Evolutionary conservation across 805 yeast species (phyloP), one percentile per base, ranked within the genome.

Genomic region (Candida arabinofermentans): DNA sequence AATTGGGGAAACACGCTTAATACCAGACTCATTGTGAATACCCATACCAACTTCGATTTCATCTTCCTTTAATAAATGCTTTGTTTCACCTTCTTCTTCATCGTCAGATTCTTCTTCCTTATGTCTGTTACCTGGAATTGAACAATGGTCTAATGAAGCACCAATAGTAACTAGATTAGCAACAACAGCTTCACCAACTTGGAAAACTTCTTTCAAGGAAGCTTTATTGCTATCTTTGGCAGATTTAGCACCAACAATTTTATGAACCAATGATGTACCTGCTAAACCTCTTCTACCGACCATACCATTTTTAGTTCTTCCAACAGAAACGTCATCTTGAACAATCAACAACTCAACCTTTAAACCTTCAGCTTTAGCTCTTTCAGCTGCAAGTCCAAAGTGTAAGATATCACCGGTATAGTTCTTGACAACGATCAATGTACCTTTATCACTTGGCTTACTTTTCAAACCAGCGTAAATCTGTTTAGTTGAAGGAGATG

Each of bases 261-360:
- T 90, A 66, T 90, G 97, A 24, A 88, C 88, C 13, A 90, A 63
- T 0, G 83, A 79, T 2, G 96, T 89, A 30, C 96, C 98, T 0
- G 97, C 96, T 42, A 90, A 71, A 24, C 96, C 98, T 66, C 98
- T 76, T 66, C 97, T 77, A 16, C 97, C 97, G 37, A 91, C 97
- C 70, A 86, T 76, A 17, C 87, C 89, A 57, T 93, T 91, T 57
- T 89, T 90, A 22, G 81, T 74, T 53, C 83, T 72, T n/a, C 96
- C 96, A 34, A 91, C 96, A 7, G 96, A 88, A 22, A 89, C 96
- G 61, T 90, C 98, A 59, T 90, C 98, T 34, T 88, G 85, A 23
- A 90, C 90, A 41, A 83, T 75, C 33, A 86, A 79, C 46, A 87
- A 72, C 48, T 84, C 89, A 24, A 83, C 82, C 30, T 77, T 70